phyloP scores from a whole-genome alignment of 495 filamentous ascomycete genomes.

The Immersiella caudata region DNA sequence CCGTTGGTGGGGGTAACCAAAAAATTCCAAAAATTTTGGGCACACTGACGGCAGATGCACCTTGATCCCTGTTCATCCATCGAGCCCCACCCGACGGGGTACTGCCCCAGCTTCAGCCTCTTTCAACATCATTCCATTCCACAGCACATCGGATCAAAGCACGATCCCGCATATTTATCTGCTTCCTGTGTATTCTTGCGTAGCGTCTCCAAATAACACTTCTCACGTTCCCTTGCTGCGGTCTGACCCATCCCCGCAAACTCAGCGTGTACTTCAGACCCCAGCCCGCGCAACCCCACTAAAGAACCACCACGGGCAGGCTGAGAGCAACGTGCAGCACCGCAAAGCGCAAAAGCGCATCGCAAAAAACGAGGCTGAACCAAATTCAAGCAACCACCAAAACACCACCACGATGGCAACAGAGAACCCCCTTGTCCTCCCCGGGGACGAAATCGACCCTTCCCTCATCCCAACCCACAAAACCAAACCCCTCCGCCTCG shows the following conservation, averaged over 20 bases:
- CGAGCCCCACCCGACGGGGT: not conserved
- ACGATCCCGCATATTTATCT: too few species aligned
- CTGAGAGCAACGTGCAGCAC: too few species aligned
- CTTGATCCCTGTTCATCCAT: conserved; percentile 6
- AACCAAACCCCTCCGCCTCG: conserved; percentile 74
- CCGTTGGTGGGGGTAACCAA: conserved; percentile 25
- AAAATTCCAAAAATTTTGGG: conserved; percentile 31
- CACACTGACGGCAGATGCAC: not conserved
- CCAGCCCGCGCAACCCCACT: conserved; percentile 1
- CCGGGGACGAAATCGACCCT: conserved; percentile 74
- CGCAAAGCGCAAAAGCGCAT: conserved; percentile 11
- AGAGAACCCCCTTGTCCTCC: conserved; percentile 64
- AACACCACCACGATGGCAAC: conserved; percentile 48
- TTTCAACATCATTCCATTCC: not conserved
- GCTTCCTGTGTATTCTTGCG: too few species aligned
- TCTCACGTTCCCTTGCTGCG: too few species aligned
- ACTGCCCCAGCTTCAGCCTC: not conserved
- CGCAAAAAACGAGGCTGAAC: conserved; percentile 24
- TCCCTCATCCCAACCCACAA: conserved; percentile 64
- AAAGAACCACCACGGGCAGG: not conserved
- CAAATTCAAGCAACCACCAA: conserved; percentile 11
- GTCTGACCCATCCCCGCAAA: too few species aligned
- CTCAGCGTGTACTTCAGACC: too few species aligned
- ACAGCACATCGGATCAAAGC: not conserved
- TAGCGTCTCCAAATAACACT: too few species aligned